Percentiles rank a stretch among this genome's conserved stretches.
Conservation (phyloP, 2,329 filamentous ascomycete species). For the Sporothrix mexicana region DNA sequence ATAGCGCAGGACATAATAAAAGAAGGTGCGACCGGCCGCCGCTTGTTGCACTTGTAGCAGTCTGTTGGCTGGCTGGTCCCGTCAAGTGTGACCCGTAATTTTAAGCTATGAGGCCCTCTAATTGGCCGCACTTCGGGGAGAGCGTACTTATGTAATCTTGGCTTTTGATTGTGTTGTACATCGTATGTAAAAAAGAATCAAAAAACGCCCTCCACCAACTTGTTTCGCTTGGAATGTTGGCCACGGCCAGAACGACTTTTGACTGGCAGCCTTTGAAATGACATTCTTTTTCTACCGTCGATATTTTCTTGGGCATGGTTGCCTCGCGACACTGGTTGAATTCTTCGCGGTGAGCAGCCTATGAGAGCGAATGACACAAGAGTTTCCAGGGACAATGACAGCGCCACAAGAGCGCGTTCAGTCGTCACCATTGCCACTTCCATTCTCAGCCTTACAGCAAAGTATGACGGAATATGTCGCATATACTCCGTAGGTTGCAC, state of each 20-base stretch:
- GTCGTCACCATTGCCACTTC: background rate
- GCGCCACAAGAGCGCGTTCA: background rate
- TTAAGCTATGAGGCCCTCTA: background rate
- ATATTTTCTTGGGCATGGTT: background rate
- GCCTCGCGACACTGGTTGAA: background rate
- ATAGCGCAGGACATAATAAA: conserved; percentile 18
- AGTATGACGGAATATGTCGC: conserved; percentile 4
- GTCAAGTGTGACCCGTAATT: conserved; percentile 13
- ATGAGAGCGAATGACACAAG: background rate
- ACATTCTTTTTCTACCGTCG: background rate
- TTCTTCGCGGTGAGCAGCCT: background rate
- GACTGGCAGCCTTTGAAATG: conserved; percentile 15
- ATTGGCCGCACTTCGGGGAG: background rate
- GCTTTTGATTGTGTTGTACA: background rate
- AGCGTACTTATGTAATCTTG: conserved; percentile 20
- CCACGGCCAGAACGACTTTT: background rate
- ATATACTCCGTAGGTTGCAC: background rate
- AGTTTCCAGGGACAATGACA: too few relatives aligned
- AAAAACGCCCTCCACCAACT: background rate
- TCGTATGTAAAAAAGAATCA: background rate
- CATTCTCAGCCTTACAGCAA: background rate
- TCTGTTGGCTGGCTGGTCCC: conserved; percentile 20
- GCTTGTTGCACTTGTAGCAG: conserved; percentile 6
- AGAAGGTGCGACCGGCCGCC: conserved; percentile 5
- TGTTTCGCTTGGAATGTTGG: conserved; percentile 1